These are phyloP conservation scores for Exutisphaerella laricina DNA, from an alignment of 2,329 filamentous ascomycete genomes.

Conservation along the genomic window DNA sequence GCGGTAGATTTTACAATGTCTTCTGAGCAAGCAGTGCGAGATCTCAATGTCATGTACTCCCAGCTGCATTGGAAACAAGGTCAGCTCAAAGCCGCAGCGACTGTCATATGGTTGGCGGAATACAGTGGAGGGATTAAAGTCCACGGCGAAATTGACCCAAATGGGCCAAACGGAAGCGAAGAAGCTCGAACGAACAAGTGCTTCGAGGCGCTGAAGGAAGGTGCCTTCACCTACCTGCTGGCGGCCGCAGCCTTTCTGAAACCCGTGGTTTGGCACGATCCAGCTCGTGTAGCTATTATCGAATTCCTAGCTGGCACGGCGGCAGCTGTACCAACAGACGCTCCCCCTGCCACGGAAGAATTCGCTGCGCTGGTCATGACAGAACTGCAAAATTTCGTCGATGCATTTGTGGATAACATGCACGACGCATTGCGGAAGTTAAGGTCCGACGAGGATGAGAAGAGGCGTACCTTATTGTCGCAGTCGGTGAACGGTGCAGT, in stretches of 20 bases:
- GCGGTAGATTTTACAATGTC: slow-evolving; percentile 68
- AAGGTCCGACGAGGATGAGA: slow-evolving; percentile 83
- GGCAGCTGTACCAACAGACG: slow-evolving; percentile 60
- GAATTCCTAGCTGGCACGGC: slow-evolving; percentile 78
- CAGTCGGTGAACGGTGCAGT: slow-evolving; percentile 26
- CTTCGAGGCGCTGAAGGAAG: slow-evolving; percentile 67
- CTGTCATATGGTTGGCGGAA: slow-evolving; percentile 84
- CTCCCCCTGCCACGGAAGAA: slow-evolving; percentile 60
- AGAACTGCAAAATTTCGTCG: slow-evolving; percentile 79
- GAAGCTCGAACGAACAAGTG: slow-evolving; percentile 68
- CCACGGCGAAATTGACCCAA: slow-evolving; percentile 13
- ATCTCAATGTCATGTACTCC: slow-evolving; percentile 64
- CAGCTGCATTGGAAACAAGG: slow-evolving; percentile 65
- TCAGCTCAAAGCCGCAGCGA: slow-evolving; percentile 71
- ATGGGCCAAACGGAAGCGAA: slow-evolving; percentile 54
- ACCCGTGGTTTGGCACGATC: slow-evolving; percentile 78
- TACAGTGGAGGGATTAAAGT: slow-evolving; percentile 71
- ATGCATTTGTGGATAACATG: slow-evolving; percentile 91
- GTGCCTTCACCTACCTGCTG: slow-evolving; percentile 86
- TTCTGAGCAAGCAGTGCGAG: slow-evolving; percentile 62
- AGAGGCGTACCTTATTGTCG: slow-evolving; percentile 51
- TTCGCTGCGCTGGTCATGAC: slow-evolving; percentile 71
- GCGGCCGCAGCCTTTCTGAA: slow-evolving; percentile 77
- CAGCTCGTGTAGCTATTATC: slow-evolving; percentile 74
- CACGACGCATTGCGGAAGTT: slow-evolving; percentile 84